Conservation (phyloP, 352 stramenopile species). For the Phytopythium mirpurense region DNA sequence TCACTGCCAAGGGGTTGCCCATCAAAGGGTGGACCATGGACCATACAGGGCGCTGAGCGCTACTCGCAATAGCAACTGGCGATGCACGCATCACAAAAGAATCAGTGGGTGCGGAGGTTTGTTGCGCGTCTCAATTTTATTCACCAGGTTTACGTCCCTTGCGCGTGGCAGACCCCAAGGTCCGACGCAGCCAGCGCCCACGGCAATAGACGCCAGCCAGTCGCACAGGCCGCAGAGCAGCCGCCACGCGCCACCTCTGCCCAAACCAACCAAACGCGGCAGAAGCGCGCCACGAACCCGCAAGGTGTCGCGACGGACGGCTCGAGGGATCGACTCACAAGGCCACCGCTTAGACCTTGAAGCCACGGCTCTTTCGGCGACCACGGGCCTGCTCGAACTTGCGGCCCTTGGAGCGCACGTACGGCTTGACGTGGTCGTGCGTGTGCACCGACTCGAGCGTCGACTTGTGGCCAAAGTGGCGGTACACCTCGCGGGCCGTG, state of each 20-base stretch:
- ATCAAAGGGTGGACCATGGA: too few species aligned
- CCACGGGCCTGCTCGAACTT: conserved; percentile 99
- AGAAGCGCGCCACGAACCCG: conserved; percentile 10
- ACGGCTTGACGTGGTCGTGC: conserved; percentile 98
- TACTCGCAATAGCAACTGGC: background rate
- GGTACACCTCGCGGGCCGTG: conserved; percentile 96
- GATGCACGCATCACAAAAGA: background rate
- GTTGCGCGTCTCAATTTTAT: conserved; percentile 85
- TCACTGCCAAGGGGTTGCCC: too few species aligned
- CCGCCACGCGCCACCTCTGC: conserved; percentile 2
- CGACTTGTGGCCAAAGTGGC: conserved; percentile 98
- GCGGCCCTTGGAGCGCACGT: conserved; percentile 97
- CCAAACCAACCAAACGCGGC: conserved; percentile 11
- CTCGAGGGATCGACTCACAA: conserved; percentile 7
- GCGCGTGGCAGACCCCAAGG: background rate
- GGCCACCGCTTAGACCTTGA: conserved; percentile 96
- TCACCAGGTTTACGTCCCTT: conserved; percentile 32
- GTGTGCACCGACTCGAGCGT: conserved; percentile 97
- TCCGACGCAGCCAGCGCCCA: background rate
- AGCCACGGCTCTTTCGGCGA: conserved; percentile 97
- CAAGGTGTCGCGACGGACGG: conserved; percentile 2
- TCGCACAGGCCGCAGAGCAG: background rate
- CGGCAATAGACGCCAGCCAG: background rate
- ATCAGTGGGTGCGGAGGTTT: conserved; percentile 26
- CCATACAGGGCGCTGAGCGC: too few species aligned